Evolutionary conservation across 1,139 yeast species (phyloP), one percentile per base, ranked within the genome.

Genomic region (Lodderomyces margitis): DNA sequence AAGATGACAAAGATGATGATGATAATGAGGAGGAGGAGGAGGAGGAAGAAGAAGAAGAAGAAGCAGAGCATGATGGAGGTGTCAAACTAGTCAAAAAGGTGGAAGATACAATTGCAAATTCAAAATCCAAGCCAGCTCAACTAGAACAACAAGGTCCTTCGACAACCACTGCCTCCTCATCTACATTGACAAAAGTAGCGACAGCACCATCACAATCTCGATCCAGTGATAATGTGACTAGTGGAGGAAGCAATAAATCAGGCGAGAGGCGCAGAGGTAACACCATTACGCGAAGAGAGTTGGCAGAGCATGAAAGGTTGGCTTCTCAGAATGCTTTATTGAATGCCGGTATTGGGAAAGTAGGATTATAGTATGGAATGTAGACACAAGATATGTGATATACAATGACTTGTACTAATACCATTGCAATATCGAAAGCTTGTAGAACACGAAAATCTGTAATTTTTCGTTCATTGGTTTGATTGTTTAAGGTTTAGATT

Each of bases 261-360:
- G 16, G 34, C 14, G 38, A 38, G 16, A 34, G 46, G 28, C 27
- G 31, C 16, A 24, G 51, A 36, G 46, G 44, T 21, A 46, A 40
- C 34, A 49, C 52, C 3, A 38, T 49, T 5, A 41, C 45, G 20
- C 35, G 40, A n/a, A 46, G 46, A 38, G 56, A 53, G 30, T 42
- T 54, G 25, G 46, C 46, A 16, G 57, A 54, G 30, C 57, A 54
- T 40, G 51, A 51, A 24, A 48, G 41, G 33, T 45, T 54, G n/a
- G 58, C 58, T 10, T 43, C 46, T n/a, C 48, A 48, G 24, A 54
- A 54, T 45, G 58, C 58, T 11, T 48, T 53, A 19, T 40, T 53
- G 28, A 54, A 54, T 39, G 42, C 56, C 8, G 53, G 53, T 14
- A 44, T 49, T 25, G 46, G 47, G 3, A 28, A 28, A 28, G 32